Base-by-base conservation (phyloP, 2,329 filamentous ascomycete species). In the Cladorrhinum sp. region DNA sequence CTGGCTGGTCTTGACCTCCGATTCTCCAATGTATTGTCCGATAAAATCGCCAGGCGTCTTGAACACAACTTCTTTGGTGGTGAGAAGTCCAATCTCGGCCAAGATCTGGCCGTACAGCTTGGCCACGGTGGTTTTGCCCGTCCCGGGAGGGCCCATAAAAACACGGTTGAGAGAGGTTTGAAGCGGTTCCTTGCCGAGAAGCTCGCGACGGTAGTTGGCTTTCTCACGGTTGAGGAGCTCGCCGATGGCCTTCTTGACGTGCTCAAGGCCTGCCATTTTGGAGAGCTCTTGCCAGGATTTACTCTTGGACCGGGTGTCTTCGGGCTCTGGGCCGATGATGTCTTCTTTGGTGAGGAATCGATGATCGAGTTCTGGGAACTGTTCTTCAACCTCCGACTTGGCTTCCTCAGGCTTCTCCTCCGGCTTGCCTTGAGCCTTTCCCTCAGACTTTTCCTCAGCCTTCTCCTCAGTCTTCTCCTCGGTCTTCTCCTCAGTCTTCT, bases 41-140 rank as follows among this genome's bases (percentile, higher is more conserved):
- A 88, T 72, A 63, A 88, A 86, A 63, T 88, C 84, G 1, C 82
- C 71, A 0, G 85, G 84, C 23, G 80, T 86, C 65, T 86, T 87
- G 1, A 82, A 68, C 21, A 88, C 74, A 2, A 87, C 83, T 76
- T 88, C 83, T 1, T 82, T 81, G 46, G 79, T 84, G 0, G 79
- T 82, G 0, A 88, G 71, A 2, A 86, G 63, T 0, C 85, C 84
- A 55, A 88, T 73, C 65, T 88, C 82, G 0, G 79, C 80, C 4
- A 89, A 70, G 12, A 88, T 82, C 46, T 79, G 75, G 0, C 82
- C 86, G 66, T 88, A 88, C 0, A 88, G 71, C 65, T 86, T 86
- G 0, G 83, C 86, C 0, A 88, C 84, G 0, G 83, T 81, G 0
- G 85, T 88, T 67, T 88, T 88, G 0, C 86, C 86, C 1, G 86